A percentile compares a stretch with the other conserved stretches of the same genome.
These are phyloP conservation scores for Cercospora sesami DNA, from an alignment of 2,329 filamentous ascomycete genomes.

Conservation along the genomic window DNA sequence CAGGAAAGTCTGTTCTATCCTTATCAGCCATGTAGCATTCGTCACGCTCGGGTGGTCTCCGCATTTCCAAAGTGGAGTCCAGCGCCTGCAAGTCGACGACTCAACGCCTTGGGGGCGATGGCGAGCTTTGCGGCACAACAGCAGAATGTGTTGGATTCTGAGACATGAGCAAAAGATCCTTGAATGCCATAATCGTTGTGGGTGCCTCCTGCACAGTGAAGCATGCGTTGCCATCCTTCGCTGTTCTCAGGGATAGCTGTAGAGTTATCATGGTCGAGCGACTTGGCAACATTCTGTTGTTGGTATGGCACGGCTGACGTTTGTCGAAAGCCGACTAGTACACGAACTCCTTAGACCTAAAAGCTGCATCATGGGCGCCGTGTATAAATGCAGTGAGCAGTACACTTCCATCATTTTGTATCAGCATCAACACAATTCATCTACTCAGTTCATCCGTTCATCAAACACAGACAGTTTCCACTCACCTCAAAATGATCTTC, in stretches of 20 bases:
- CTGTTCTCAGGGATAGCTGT: too few species aligned
- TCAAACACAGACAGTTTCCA: not conserved
- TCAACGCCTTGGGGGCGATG: too few species aligned
- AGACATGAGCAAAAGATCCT: not conserved
- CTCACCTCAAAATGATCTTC: not conserved
- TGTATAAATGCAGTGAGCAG: not conserved
- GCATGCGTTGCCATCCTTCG: not conserved
- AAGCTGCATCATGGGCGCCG: not conserved
- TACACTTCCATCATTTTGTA: not conserved
- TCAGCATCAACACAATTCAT: not conserved
- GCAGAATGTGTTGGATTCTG: too few species aligned
- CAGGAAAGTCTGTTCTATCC: not conserved
- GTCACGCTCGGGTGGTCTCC: not conserved
- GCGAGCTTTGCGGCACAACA: too few species aligned
- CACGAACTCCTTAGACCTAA: not conserved
- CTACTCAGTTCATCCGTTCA: not conserved
- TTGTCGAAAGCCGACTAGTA: not conserved
- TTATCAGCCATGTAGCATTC: not conserved
- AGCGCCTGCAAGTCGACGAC: too few species aligned
- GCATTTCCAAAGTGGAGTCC: not conserved
- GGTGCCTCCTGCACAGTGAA: not conserved
- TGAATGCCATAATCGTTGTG: not conserved
- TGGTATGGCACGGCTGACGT: not conserved
- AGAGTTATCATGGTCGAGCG: not conserved
- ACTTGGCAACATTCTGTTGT: not conserved